Evolutionary conservation across 495 filamentous ascomycete species (phyloP).

Genomic region (Cryomyces minteri): DNA sequence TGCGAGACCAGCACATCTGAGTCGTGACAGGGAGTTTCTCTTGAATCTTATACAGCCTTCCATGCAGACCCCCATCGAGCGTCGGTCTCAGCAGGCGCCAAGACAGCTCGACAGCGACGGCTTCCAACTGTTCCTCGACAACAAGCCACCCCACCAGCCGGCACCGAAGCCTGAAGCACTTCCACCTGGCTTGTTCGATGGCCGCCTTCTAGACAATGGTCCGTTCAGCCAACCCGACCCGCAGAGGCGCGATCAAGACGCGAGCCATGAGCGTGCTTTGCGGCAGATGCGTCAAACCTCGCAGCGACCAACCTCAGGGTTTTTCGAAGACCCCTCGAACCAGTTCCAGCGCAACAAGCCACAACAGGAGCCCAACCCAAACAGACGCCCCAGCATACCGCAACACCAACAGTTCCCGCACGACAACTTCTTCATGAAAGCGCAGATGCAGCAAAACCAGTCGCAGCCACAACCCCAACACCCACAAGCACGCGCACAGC

Average conservation of each 20-base stretch:
- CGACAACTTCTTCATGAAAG: slow-evolving; percentile 6
- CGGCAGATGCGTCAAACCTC: background rate
- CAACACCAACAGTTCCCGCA: slow-evolving; percentile 6
- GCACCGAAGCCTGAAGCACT: slow-evolving; percentile 10
- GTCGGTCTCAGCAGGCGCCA: slow-evolving; percentile 9
- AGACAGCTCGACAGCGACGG: slow-evolving; percentile 6
- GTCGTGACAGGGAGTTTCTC: slow-evolving; percentile 14
- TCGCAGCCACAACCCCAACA: slow-evolving; percentile 1
- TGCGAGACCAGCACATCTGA: slow-evolving; percentile 2
- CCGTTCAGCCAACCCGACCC: background rate
- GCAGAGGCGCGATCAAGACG: background rate
- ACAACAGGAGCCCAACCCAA: slow-evolving; percentile 7
- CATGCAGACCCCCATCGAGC: slow-evolving; percentile 9
- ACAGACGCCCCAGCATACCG: slow-evolving; percentile 11
- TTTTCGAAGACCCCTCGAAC: slow-evolving; percentile 4
- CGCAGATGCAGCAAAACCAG: slow-evolving; percentile 4
- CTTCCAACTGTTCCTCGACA: slow-evolving; percentile 14
- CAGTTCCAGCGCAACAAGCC: slow-evolving; percentile 6
- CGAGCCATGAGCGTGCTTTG: no score
- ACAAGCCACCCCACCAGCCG: slow-evolving; percentile 9
- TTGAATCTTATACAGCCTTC: slow-evolving; percentile 15
- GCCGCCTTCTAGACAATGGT: slow-evolving; percentile 1
- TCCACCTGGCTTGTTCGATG: slow-evolving; percentile 12
- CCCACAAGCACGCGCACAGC: background rate
- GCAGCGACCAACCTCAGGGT: background rate